phyloP scores from a whole-genome alignment of 116 monocot genomes.

The Posidonia oceanica region DNA sequence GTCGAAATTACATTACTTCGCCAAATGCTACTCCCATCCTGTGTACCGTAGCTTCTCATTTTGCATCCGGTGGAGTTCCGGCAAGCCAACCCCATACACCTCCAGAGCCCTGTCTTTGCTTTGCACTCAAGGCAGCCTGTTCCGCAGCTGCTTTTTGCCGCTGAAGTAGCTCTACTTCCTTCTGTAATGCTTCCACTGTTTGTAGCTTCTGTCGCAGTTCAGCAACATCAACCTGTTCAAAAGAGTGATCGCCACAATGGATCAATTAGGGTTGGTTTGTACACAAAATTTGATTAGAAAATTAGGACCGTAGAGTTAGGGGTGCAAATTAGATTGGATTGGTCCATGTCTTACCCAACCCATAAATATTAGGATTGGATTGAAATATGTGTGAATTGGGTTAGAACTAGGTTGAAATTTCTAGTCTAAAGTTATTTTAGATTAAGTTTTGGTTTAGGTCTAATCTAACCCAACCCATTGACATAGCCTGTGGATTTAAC shows the following conservation, averaged over 20 bases:
- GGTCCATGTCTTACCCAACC: no score
- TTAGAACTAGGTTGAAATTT: no score
- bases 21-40: not conserved
- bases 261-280: not conserved
- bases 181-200: constrained; percentile 65
- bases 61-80: constrained; percentile 44
- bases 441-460: no score
- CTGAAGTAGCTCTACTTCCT: constrained; percentile 82
- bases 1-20: not conserved
- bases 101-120: constrained; percentile 63
- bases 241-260: not conserved
- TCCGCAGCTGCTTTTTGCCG: constrained; percentile 82
- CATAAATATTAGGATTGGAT: no score
- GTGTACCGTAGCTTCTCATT: constrained; percentile 1
- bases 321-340: no score
- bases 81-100: constrained; percentile 98
- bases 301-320: no score
- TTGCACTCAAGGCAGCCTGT: constrained; percentile 50
- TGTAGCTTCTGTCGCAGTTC: constrained; percentile 88
- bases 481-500: no score
- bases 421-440: no score
- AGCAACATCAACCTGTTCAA: constrained; percentile 73
- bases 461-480: no score
- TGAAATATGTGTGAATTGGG: no score
- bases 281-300: not conserved